Evolutionary conservation across 83 land plant genomes (phyloP), one percentile per base, ranked within the genome.

Genomic region (Isoetes engelmannii): DNA sequence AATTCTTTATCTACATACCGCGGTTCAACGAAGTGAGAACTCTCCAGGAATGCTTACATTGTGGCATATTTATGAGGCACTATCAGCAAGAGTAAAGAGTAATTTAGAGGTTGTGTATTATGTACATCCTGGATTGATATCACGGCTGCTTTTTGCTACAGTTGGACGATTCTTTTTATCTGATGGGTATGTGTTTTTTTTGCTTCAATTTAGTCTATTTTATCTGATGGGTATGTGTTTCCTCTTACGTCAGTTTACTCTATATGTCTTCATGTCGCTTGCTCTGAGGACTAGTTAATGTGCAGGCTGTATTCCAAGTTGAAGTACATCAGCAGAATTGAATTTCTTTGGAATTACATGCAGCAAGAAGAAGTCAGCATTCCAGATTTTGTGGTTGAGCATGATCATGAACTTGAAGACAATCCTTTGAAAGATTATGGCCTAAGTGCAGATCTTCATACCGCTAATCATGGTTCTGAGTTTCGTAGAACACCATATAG

Each of bases 131-230:
- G 84, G 86, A 17, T 57, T 87, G 48, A 86, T 83, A 53, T 63
- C 92, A 50, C 68, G 86, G n/a, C 83, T 87, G 68, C 80, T 85
- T 57, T 53, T 87, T 55, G 89, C 84, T 68, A 87, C 89, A 47
- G 58, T 87, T 57, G 92, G 92, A 46, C 84, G 92, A 56, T 60
- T 87, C 49, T 21, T 85, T 56, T 78, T 85, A 65, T 57, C 53
- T 61, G 78, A 61, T 51, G 80, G 86, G 86, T 85, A 72, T 61
- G 79, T 17, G 1, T 12, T 51, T 51, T 3, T 12, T 17, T 12
- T 12, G 55, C 55, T 51, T 51, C 13, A 51, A 12, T 51, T 51
- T 17, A 28, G 1, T 28, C 37, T 28, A 28, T 85, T 56, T 78
- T 85, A 65, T 57, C 53, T 57, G 78, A 61, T 51, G 80, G 86